Conservation (phyloP, 805 yeast species). For the Saccharomycopsis malanga region DNA sequence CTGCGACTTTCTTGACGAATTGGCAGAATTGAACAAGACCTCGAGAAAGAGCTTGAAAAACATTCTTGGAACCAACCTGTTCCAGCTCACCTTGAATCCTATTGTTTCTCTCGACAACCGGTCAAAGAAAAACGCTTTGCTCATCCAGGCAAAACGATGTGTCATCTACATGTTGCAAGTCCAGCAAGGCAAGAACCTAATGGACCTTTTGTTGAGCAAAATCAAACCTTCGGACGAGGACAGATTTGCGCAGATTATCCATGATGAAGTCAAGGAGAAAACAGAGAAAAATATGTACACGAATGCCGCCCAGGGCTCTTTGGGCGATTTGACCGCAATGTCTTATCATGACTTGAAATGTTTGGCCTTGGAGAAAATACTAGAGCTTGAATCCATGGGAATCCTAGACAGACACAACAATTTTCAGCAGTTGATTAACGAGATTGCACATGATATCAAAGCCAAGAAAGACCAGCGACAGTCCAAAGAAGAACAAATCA, state of each 20-base stretch:
- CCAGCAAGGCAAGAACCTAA: conserved; percentile 59
- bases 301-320: conserved; percentile 37
- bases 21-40: conserved; percentile 3
- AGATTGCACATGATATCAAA: conserved; percentile 71
- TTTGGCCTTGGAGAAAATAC: conserved; percentile 61
- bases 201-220: conserved; percentile 61
- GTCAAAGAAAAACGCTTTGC: conserved; percentile 43
- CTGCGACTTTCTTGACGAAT: background rate
- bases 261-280: conserved; percentile 36
- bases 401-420: conserved; percentile 57
- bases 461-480: conserved; percentile 35
- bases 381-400: conserved; percentile 68
- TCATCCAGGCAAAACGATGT: conserved; percentile 75
- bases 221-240: conserved; percentile 65
- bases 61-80: conserved; percentile 29
- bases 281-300: conserved; percentile 35
- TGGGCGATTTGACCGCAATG: conserved; percentile 42
- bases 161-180: conserved; percentile 73
- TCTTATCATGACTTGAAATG: conserved; percentile 74
- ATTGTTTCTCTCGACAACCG: conserved; percentile 6
- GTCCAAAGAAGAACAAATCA: conserved; percentile 30
- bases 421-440: conserved; percentile 73
- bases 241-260: conserved; percentile 48
- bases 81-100: conserved; percentile 34
- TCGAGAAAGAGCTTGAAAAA: conserved; percentile 4